These are phyloP conservation scores for Nitzschia inconspicua DNA, from an alignment of 108 stramenopile species.

Conservation along the genomic window DNA sequence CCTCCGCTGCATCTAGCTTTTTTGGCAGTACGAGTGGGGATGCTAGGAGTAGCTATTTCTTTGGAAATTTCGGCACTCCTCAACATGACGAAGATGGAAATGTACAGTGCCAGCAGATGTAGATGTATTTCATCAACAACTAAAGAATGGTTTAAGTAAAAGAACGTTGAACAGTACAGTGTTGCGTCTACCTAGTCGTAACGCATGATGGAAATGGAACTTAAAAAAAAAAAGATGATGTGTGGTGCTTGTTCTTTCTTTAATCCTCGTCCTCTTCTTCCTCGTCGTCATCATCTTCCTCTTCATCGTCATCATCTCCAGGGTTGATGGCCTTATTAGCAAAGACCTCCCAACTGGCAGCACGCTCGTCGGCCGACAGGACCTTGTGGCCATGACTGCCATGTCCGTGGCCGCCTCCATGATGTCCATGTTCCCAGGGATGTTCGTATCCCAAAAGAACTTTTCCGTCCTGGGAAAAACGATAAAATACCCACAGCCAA, in stretches of 20 bases:
- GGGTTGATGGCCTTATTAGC: slow-evolving; percentile 38
- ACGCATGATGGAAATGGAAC: not conserved
- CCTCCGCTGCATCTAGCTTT: slow-evolving; percentile 4
- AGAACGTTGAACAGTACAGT: too few relatives aligned
- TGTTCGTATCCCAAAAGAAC: slow-evolving; percentile 73
- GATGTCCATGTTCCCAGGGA: slow-evolving; percentile 74
- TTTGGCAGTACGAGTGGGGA: not conserved
- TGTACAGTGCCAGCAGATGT: slow-evolving; percentile 21
- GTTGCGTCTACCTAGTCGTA: too few relatives aligned
- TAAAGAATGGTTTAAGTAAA: not conserved
- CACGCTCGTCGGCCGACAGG: slow-evolving; percentile 36
- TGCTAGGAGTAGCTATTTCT: not conserved
- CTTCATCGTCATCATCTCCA: slow-evolving; percentile 71
- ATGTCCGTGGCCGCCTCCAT: slow-evolving; percentile 21
- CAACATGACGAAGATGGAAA: slow-evolving; percentile 8
- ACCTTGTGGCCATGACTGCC: slow-evolving; percentile 10
- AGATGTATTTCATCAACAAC: not conserved
- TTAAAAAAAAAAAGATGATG: not conserved
- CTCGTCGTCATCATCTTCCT: slow-evolving; percentile 55
- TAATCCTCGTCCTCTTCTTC: slow-evolving; percentile 23
- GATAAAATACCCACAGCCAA: slow-evolving; percentile 86
- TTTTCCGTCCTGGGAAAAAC: slow-evolving; percentile 65
- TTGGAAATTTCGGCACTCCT: not conserved
- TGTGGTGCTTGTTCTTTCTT: not conserved
- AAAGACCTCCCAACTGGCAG: slow-evolving; percentile 57